Evolutionary conservation across 129 eudicot genomes (phyloP).

Genomic region (Artemisia tridentata): DNA sequence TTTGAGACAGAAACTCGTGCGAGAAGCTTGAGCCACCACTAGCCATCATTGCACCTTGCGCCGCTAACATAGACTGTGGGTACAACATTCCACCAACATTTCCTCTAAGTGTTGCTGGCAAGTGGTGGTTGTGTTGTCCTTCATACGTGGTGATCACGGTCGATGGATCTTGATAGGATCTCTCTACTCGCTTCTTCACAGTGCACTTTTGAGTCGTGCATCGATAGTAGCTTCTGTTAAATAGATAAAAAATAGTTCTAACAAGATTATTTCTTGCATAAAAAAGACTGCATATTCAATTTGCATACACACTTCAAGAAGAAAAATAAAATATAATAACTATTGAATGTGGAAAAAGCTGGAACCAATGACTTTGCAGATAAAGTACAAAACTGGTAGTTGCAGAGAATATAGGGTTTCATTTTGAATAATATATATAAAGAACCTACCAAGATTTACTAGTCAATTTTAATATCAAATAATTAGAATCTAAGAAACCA

Average conservation of each 20-base stretch:
- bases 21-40: conserved; percentile 38
- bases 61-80: conserved; percentile 40
- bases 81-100: conserved; percentile 56
- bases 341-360: conserved; percentile 13
- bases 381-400: conserved; percentile 25
- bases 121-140: conserved; percentile 92
- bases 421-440: conserved; percentile 22
- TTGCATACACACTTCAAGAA: too few relatives aligned
- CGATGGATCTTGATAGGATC: conserved; percentile 84
- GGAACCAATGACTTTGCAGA: conserved; percentile 22
- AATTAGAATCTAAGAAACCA: conserved; percentile 24
- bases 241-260: neutral
- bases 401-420: conserved; percentile 32
- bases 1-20: conserved; percentile 43
- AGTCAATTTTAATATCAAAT: conserved; percentile 18
- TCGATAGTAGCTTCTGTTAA: conserved; percentile 79
- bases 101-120: conserved; percentile 75
- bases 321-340: neutral
- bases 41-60: conserved; percentile 25
- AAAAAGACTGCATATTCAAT: too few relatives aligned
- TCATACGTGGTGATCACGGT: conserved; percentile 85
- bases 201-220: conserved; percentile 92
- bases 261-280: neutral
- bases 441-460: conserved; percentile 18
- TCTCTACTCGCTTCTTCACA: conserved; percentile 89